Percentiles rank a stretch among this genome's conserved stretches.
These are phyloP conservation scores for Plasmodium ovale DNA, from an alignment of 169 alveolate genomes.

Conservation along the genomic window DNA sequence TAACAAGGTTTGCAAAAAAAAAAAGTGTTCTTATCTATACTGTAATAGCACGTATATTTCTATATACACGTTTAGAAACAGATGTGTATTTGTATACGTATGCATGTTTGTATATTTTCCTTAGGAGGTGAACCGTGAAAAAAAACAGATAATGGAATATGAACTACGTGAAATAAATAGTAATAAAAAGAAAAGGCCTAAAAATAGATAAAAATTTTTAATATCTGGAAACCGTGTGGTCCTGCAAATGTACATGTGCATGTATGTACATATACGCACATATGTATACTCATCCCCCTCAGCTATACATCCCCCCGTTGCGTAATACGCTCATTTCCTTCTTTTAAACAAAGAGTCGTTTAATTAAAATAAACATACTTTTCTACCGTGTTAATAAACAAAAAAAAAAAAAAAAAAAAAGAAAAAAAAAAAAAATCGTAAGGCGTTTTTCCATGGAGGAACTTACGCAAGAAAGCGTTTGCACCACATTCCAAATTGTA, in stretches of 20 bases:
- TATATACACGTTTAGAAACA: conserved; percentile 8
- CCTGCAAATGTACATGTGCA: background rate
- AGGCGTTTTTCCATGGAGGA: background rate
- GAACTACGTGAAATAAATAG: conserved; percentile 46
- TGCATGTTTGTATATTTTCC: conserved; percentile 19
- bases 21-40: too few relatives aligned
- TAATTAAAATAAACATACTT: conserved; percentile 20
- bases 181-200: conserved; percentile 17
- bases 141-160: conserved; percentile 38
- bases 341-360: conserved; percentile 9
- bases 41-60: background rate
- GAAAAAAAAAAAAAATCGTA: background rate
- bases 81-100: background rate
- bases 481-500: background rate
- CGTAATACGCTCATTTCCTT: too few relatives aligned
- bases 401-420: conserved; percentile 24
- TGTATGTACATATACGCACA: conserved; percentile 17
- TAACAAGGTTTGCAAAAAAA: conserved; percentile 41
- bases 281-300: conserved; percentile 1
- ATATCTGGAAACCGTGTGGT: background rate
- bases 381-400: background rate
- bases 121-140: conserved; percentile 31
- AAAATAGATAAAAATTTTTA: conserved; percentile 14
- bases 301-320: background rate
- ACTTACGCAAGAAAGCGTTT: background rate